A percentile compares a stretch with the other conserved stretches of the same genome.
phyloP scores from a whole-genome alignment of 306 rosid genomes.

The Heteromeles arbutifolia region DNA sequence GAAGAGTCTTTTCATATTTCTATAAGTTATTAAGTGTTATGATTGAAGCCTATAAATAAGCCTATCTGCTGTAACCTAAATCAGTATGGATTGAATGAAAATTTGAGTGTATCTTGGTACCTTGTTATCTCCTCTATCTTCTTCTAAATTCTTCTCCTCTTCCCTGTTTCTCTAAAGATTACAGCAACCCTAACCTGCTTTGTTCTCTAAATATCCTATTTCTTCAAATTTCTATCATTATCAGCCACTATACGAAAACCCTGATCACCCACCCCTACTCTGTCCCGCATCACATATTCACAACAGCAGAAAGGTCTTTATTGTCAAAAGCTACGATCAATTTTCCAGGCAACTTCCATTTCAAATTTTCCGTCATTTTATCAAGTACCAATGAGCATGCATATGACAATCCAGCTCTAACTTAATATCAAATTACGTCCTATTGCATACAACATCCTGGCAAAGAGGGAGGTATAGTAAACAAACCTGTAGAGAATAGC shows the following conservation, averaged over 20 bases:
- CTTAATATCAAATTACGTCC: not conserved
- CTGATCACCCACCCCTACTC: not conserved
- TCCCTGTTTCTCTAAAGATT: not conserved
- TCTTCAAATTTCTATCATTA: not conserved
- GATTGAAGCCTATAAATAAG: not conserved
- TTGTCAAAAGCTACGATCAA: not conserved
- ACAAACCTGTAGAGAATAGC: conserved; percentile 87
- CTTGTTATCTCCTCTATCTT: not conserved
- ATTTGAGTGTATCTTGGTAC: not conserved
- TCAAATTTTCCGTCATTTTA: not conserved
- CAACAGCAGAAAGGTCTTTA: not conserved
- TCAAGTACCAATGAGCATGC: not conserved
- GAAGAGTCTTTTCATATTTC: not conserved
- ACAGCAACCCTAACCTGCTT: not conserved
- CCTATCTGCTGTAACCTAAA: not conserved
- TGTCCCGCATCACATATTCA: not conserved
- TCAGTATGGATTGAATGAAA: not conserved
- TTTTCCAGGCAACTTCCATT: not conserved
- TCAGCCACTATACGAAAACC: not conserved
- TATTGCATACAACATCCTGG: not conserved
- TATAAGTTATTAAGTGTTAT: not conserved
- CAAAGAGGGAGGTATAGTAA: conserved; percentile 14
- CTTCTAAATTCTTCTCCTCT: not conserved
- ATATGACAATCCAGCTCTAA: conserved; percentile 1
- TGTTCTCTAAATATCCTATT: not conserved